Percentiles rank a stretch among this genome's conserved stretches.
These are phyloP conservation scores for Podospora pseudocomata DNA, from an alignment of 495 filamentous ascomycete species.

Conservation along the genomic window DNA sequence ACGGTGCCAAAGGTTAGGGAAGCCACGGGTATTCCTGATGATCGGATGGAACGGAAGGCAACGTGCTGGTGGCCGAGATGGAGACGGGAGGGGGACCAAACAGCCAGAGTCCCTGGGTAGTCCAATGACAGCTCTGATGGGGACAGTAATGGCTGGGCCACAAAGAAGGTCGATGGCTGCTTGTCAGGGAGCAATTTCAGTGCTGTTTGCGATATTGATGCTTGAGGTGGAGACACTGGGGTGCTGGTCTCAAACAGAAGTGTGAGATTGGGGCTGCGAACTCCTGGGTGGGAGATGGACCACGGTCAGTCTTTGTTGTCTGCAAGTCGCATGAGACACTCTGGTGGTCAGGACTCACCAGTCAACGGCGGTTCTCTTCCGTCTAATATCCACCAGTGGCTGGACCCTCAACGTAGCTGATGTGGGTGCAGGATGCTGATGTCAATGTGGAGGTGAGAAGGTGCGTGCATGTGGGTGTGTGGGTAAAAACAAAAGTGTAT, in stretches of 20 bases:
- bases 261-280: constrained; percentile 5
- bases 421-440: not conserved
- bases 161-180: constrained; percentile 25
- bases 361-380: constrained; percentile 2
- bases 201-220: constrained; percentile 18
- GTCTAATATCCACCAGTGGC: constrained; percentile 10
- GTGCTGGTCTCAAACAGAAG: constrained; percentile 23
- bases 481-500: not conserved
- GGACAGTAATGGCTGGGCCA: constrained; percentile 10
- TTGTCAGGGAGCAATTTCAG: constrained; percentile 18
- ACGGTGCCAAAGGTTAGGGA: not conserved
- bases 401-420: not conserved
- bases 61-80: constrained; percentile 21
- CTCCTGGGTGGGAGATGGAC: not conserved
- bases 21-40: not conserved
- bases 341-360: constrained; percentile 14
- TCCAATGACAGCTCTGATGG: constrained; percentile 11
- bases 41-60: constrained; percentile 14
- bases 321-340: constrained; percentile 25
- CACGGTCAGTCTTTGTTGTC: constrained; percentile 32
- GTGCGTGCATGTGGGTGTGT: constrained; percentile 2
- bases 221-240: constrained; percentile 22
- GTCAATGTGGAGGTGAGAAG: constrained; percentile 3
- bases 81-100: constrained; percentile 21
- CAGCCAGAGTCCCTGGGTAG: constrained; percentile 7